phyloP scores from a whole-genome alignment of 2,329 filamentous ascomycete genomes.

The Sporothrix euskadiensis region DNA sequence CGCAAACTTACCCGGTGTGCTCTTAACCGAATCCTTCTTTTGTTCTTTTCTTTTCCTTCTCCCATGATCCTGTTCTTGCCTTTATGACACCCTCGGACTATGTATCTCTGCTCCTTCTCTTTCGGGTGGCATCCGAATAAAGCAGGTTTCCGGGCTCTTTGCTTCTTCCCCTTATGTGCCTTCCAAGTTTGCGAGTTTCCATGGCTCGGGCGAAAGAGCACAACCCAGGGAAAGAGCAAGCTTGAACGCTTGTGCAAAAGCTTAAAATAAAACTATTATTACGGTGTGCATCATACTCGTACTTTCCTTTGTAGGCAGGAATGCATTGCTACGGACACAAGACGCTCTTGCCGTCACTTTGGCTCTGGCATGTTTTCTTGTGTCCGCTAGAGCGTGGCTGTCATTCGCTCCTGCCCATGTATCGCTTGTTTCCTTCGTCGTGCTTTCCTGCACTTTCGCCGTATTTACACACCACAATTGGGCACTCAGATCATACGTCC shows the following conservation, averaged over 20 bases:
- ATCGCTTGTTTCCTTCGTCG: conserved; percentile 8
- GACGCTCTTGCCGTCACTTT: conserved; percentile 18
- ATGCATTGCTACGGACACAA: conserved; percentile 19
- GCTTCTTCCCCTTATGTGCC: neutral
- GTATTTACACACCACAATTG: conserved; percentile 4
- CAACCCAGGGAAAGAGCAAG: neutral
- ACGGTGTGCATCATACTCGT: neutral
- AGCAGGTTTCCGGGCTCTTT: neutral
- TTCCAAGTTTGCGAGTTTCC: neutral
- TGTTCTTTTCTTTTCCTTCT: neutral
- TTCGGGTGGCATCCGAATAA: neutral
- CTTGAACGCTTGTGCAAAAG: neutral
- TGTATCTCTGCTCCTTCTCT: neutral
- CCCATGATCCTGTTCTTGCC: neutral
- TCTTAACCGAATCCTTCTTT: neutral
- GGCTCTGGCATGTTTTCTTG: conserved; percentile 16
- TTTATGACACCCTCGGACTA: neutral
- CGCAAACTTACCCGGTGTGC: conserved; percentile 19
- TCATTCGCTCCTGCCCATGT: conserved; percentile 11
- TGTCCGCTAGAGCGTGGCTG: neutral
- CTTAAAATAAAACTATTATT: neutral
- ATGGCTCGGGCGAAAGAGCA: neutral
- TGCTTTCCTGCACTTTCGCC: conserved; percentile 12
- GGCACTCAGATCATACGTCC: conserved; percentile 4
- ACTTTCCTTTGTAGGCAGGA: neutral